Evolutionary conservation across 208 protist species (phyloP).

Genomic region (Leishmania martiniquensis): DNA sequence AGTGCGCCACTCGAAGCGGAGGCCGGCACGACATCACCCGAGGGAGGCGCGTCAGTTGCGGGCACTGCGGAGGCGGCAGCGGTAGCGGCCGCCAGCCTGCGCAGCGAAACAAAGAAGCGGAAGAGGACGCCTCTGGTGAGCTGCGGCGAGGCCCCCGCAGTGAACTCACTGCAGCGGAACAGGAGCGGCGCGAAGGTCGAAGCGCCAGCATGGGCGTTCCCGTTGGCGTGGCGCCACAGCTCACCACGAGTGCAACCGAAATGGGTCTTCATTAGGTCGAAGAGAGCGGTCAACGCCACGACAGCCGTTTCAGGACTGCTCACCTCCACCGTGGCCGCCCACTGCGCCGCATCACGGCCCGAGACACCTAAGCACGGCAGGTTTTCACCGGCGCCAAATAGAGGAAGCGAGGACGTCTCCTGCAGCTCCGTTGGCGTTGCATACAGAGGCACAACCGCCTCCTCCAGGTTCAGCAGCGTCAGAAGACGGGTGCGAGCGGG

Average conservation of each 20-base stretch:
- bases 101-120: constrained; percentile 38
- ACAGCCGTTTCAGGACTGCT: constrained; percentile 39
- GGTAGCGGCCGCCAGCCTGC: constrained; percentile 2
- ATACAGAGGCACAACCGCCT: constrained; percentile 67
- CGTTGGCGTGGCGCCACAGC: constrained; percentile 27
- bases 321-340: constrained; percentile 58
- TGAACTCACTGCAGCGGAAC: constrained; percentile 25
- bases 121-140: constrained; percentile 32
- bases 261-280: constrained; percentile 39
- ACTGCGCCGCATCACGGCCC: constrained; percentile 44
- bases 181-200: constrained; percentile 11
- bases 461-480: constrained; percentile 55
- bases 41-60: not conserved
- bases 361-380: constrained; percentile 49
- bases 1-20: not conserved
- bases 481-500: constrained; percentile 55
- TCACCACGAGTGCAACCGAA: constrained; percentile 40
- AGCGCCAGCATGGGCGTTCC: not conserved
- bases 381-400: constrained; percentile 52
- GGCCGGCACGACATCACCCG: not conserved
- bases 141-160: constrained; percentile 14
- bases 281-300: constrained; percentile 50
- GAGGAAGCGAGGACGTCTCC: constrained; percentile 42
- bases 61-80: not conserved
- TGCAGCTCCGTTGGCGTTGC: constrained; percentile 36